These are phyloP conservation scores for Metarhizium robertsii DNA, from an alignment of 2,329 filamentous ascomycete species.

Conservation along the genomic window DNA sequence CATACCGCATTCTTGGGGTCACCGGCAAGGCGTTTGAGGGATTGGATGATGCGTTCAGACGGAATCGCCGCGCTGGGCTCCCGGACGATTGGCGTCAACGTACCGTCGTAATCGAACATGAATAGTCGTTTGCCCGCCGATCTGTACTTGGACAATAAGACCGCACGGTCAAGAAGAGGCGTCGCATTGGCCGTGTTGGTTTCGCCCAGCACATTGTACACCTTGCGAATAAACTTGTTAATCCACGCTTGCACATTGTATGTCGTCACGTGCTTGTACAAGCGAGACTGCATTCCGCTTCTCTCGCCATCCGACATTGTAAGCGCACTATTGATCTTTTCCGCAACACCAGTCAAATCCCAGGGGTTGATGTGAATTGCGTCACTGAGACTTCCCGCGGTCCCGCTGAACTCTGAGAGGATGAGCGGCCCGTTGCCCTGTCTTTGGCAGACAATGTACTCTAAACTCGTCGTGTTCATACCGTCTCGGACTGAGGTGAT, in stretches of 20 bases:
- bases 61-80: constrained; percentile 86
- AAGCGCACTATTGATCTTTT: constrained; percentile 72
- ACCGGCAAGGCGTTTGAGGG: constrained; percentile 67
- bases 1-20: constrained; percentile 85
- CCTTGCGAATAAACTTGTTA: constrained; percentile 64
- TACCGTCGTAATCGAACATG: constrained; percentile 99
- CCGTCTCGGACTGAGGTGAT: constrained; percentile 95
- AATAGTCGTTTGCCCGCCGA: constrained; percentile 72
- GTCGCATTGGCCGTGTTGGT: constrained; percentile 69
- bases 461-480: constrained; percentile 95
- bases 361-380: constrained; percentile 97
- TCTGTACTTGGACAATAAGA: constrained; percentile 65
- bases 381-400: constrained; percentile 72
- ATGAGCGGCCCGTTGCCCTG: constrained; percentile 82
- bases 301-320: constrained; percentile 63
- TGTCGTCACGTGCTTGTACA: constrained; percentile 76
- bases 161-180: constrained; percentile 67
- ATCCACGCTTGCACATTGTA: constrained; percentile 87
- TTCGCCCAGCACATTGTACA: constrained; percentile 71
- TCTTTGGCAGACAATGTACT: constrained; percentile 89
- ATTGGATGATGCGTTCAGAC: constrained; percentile 71
- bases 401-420: constrained; percentile 93
- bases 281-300: constrained; percentile 57
- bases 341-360: constrained; percentile 77
- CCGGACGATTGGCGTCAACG: constrained; percentile 87